These are phyloP conservation scores for Colletotrichum karsti DNA, from an alignment of 2,329 filamentous ascomycete genomes.

Conservation along the genomic window DNA sequence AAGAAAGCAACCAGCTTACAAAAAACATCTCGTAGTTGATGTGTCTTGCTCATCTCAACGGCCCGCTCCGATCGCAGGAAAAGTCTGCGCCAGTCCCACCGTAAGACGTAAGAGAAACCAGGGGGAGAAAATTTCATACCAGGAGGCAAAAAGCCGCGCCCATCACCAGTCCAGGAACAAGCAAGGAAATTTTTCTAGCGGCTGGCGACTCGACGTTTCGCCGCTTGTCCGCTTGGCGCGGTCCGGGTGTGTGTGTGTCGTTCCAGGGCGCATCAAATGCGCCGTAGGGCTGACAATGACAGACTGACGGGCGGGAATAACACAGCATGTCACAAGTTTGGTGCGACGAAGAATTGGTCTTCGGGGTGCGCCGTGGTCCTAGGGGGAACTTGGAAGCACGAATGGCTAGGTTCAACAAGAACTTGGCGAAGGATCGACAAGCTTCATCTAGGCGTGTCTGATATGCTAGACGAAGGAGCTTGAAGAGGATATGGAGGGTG, in stretches of 20 bases:
- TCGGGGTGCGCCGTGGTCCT: not conserved
- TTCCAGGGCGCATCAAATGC: not conserved
- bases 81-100: conserved; percentile 23
- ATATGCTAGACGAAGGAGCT: not conserved
- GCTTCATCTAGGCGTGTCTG: not conserved
- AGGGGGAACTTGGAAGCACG: not conserved
- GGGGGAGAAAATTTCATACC: conserved; percentile 3
- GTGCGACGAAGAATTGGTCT: not conserved
- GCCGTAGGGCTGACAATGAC: conserved; percentile 24
- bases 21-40: conserved; percentile 13
- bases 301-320: not conserved
- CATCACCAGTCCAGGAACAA: not conserved
- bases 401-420: too few species aligned
- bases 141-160: conserved; percentile 6
- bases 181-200: not conserved
- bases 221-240: not conserved
- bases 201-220: not conserved
- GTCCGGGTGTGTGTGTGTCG: not conserved
- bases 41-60: conserved; percentile 6
- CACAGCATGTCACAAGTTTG: too few species aligned
- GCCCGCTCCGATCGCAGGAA: conserved; percentile 15
- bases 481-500: not conserved
- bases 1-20: not conserved
- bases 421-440: not conserved
- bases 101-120: conserved; percentile 26